A percentile compares a stretch with the other conserved stretches of the same genome.
Evolutionary conservation across 108 stramenopile species (phyloP).

Genomic region (Fistulifera solaris): DNA sequence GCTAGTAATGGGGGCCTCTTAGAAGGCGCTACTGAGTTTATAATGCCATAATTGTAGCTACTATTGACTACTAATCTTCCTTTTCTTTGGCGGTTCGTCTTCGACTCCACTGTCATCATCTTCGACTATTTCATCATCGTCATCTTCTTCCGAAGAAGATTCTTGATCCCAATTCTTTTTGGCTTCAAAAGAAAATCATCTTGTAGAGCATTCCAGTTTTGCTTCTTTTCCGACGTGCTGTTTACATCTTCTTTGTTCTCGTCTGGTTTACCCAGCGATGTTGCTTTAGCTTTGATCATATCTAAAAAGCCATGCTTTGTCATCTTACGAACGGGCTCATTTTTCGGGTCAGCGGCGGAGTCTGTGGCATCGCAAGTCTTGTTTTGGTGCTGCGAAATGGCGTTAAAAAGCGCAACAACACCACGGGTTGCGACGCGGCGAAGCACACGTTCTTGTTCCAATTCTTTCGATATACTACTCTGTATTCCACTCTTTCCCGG

Average conservation of each 20-base stretch:
- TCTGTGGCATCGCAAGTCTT: slow-evolving; percentile 11
- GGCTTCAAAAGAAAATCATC: slow-evolving; percentile 75
- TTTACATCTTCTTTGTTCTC: slow-evolving; percentile 5
- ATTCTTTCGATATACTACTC: slow-evolving; percentile 34
- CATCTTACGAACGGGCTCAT: slow-evolving; percentile 16
- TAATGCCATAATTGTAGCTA: too few relatives aligned
- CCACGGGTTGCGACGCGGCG: slow-evolving; percentile 82
- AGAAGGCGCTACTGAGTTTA: too few relatives aligned
- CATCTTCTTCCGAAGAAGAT: slow-evolving; percentile 5
- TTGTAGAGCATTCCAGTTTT: slow-evolving; percentile 69
- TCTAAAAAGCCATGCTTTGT: slow-evolving; percentile 78
- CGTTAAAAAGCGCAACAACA: slow-evolving; percentile 86
- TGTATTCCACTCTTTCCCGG: slow-evolving; percentile 13
- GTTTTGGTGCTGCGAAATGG: slow-evolving; percentile 75
- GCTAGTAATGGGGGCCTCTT: neutral
- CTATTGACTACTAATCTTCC: too few relatives aligned
- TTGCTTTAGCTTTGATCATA: slow-evolving; percentile 61
- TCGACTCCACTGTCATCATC: too few relatives aligned
- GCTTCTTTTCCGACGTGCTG: slow-evolving; percentile 8
- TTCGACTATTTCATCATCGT: neutral
- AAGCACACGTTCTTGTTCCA: slow-evolving; percentile 74
- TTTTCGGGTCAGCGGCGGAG: slow-evolving; percentile 14
- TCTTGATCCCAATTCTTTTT: slow-evolving; percentile 25
- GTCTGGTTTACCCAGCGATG: neutral
- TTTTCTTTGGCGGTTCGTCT: too few relatives aligned